These are phyloP conservation scores for Phaeosphaeria sp. DNA, from an alignment of 2,329 filamentous ascomycete genomes.

Conservation along the genomic window DNA sequence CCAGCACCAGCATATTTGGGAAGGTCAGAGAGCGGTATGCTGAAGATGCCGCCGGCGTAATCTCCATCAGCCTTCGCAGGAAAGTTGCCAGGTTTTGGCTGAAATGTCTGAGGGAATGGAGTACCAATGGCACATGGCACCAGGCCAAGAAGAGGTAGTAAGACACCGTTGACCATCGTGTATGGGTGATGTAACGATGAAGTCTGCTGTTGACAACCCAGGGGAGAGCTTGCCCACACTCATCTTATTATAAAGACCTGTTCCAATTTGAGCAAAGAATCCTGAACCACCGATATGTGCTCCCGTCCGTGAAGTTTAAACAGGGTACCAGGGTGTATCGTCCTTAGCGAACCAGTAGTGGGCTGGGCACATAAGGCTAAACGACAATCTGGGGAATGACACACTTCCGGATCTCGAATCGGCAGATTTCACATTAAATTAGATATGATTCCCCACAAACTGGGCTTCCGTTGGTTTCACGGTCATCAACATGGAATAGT, in stretches of 20 bases:
- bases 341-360: neutral
- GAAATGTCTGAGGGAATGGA: neutral
- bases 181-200: neutral
- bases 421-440: slow-evolving; percentile 3
- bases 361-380: slow-evolving; percentile 1
- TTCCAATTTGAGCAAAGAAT: neutral
- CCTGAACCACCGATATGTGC: neutral
- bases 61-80: neutral
- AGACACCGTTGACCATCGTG: slow-evolving; percentile 6
- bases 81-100: slow-evolving; percentile 2
- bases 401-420: slow-evolving; percentile 2
- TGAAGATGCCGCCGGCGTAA: slow-evolving; percentile 29
- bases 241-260: neutral
- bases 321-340: neutral
- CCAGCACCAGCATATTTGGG: slow-evolving; percentile 15
- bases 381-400: neutral
- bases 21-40: slow-evolving; percentile 25
- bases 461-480: too few species aligned
- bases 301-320: neutral
- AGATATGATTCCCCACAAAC: neutral
- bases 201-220: neutral
- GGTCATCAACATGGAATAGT: neutral
- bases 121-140: neutral
- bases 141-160: slow-evolving; percentile 7
- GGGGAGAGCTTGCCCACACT: neutral